Percentiles rank a stretch among this genome's conserved stretches.
phyloP scores from a whole-genome alignment of 129 eudicot genomes.

The Flaveria brownii region DNA sequence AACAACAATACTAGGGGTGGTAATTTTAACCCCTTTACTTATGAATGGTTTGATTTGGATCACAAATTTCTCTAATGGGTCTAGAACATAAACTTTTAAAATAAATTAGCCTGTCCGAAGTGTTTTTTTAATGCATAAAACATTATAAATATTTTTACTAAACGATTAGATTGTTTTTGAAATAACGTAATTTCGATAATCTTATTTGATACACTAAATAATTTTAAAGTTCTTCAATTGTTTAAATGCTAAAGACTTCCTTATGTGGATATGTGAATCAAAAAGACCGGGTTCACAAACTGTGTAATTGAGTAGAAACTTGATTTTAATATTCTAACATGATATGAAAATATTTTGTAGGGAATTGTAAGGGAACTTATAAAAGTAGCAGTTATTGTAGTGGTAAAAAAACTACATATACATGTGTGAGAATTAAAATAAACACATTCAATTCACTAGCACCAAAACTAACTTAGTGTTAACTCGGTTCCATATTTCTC shows the following conservation, averaged over 20 bases:
- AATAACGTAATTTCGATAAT: too few relatives aligned
- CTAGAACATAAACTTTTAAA: not conserved
- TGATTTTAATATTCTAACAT: conserved; percentile 10
- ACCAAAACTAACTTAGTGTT: too few relatives aligned
- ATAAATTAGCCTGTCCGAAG: not conserved
- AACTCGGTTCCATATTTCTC: too few relatives aligned
- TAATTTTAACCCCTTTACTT: not conserved
- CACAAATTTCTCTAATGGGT: not conserved
- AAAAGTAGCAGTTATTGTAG: conserved; percentile 60
- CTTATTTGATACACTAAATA: not conserved
- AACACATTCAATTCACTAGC: too few relatives aligned
- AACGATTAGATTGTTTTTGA: not conserved
- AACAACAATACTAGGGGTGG: not conserved
- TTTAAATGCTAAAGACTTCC: too few relatives aligned
- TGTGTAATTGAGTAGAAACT: not conserved
- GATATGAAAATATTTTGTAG: conserved; percentile 35
- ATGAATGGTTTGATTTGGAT: not conserved
- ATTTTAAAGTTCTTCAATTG: too few relatives aligned
- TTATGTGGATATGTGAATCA: not conserved
- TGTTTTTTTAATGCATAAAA: not conserved
- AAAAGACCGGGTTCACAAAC: not conserved
- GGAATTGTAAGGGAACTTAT: conserved; percentile 70
- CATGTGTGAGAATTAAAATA: too few relatives aligned
- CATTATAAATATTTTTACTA: not conserved
- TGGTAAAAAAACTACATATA: conserved; percentile 53